Conservation (phyloP, 176 grass and related monocot genomes). For the Juncus effusus region DNA sequence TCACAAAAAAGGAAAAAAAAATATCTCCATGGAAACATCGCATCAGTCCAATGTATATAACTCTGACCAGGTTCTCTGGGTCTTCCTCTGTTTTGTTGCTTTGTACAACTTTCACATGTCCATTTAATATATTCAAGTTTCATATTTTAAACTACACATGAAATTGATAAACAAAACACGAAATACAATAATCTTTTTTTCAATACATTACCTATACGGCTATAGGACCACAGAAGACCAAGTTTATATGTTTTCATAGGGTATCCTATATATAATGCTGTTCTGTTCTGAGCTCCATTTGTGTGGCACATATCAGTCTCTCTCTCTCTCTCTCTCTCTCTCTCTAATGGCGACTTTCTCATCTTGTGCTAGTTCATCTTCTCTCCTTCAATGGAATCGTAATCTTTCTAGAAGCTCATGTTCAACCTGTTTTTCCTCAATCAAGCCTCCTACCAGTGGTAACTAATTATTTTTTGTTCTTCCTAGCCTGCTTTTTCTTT, state of each 20-base stretch:
- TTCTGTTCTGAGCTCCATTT: background rate
- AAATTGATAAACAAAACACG: too few relatives aligned
- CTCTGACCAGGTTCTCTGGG: too few relatives aligned
- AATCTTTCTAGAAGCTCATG: background rate
- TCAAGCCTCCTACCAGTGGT: slow-evolving; percentile 18
- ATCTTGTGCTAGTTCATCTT: slow-evolving; percentile 23
- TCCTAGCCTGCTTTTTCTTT: background rate
- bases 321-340: background rate
- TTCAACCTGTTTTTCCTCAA: slow-evolving; percentile 9
- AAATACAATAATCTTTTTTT: too few relatives aligned
- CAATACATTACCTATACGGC: too few relatives aligned
- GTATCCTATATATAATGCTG: slow-evolving; percentile 3
- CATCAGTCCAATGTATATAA: too few relatives aligned
- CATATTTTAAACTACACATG: too few relatives aligned
- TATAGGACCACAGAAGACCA: too few relatives aligned
- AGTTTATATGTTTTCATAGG: background rate
- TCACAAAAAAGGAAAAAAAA: too few relatives aligned
- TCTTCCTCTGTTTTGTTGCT: too few relatives aligned
- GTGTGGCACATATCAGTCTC: slow-evolving; percentile 19
- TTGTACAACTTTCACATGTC: too few relatives aligned
- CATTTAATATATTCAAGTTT: too few relatives aligned
- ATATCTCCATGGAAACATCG: too few relatives aligned
- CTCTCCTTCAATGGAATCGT: slow-evolving; percentile 20
- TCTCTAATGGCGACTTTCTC: slow-evolving; percentile 20
- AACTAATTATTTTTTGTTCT: slow-evolving; percentile 8